These are phyloP conservation scores for Austroboletus festivus DNA, from an alignment of 768 basidiomycete genomes.

Conservation along the genomic window DNA sequence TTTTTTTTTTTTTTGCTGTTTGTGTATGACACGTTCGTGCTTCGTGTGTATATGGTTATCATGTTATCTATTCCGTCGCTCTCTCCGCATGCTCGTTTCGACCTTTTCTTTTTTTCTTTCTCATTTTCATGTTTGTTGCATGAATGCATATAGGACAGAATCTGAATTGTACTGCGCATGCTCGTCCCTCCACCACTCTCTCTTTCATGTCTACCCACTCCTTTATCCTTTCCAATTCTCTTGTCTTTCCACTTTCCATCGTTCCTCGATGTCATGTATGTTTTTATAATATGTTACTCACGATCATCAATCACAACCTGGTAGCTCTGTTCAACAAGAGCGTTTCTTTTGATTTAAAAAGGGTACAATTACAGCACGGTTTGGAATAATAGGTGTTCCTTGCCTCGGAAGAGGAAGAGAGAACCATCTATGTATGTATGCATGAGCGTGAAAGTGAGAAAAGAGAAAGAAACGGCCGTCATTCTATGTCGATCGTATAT, in stretches of 20 bases:
- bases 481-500: constrained; percentile 20
- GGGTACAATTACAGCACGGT: no score
- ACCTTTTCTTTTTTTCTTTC: neutral
- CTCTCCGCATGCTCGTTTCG: constrained; percentile 2
- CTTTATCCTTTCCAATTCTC: no score
- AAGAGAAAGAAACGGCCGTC: neutral
- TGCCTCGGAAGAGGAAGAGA: neutral
- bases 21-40: no score
- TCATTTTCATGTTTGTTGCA: constrained; percentile 5
- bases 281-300: no score
- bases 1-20: neutral
- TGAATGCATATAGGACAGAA: no score
- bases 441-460: no score
- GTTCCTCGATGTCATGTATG: no score
- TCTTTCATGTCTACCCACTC: neutral
- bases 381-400: neutral
- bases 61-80: constrained; percentile 14
- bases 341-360: no score
- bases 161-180: no score
- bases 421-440: constrained; percentile 8
- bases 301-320: no score
- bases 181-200: constrained; percentile 17
- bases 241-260: no score
- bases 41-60: constrained; percentile 21
- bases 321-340: no score